phyloP scores from a whole-genome alignment of 73 alveolate species.

The Tetrahymena malaccensis region DNA sequence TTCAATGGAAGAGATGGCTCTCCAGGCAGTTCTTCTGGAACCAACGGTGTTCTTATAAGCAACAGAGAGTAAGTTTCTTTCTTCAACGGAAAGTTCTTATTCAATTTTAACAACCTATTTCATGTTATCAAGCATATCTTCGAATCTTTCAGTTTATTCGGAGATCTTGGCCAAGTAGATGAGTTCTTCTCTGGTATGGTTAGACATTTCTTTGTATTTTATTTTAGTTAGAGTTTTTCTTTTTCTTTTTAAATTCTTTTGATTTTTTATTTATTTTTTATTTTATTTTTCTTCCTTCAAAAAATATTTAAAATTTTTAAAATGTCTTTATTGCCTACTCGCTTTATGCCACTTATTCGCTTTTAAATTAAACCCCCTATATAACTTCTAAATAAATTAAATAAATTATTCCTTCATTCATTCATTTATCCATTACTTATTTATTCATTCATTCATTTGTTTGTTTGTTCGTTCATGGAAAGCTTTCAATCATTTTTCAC shows the following conservation, averaged over 20 bases:
- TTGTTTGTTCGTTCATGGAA: not conserved
- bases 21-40: constrained; percentile 66
- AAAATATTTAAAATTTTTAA: not conserved
- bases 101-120: constrained; percentile 54
- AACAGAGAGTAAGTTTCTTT: constrained; percentile 68
- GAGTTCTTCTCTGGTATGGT: constrained; percentile 47
- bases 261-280: not conserved
- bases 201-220: not conserved
- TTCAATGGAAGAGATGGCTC: constrained; percentile 57
- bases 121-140: constrained; percentile 63
- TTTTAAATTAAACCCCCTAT: not conserved
- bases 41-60: constrained; percentile 72
- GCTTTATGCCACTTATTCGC: not conserved
- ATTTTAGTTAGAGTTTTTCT: not conserved
- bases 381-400: not conserved
- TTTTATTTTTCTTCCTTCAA: not conserved
- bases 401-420: not conserved
- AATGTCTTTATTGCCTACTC: not conserved
- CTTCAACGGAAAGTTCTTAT: constrained; percentile 65
- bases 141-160: constrained; percentile 65
- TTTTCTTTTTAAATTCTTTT: not conserved
- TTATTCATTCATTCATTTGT: not conserved
- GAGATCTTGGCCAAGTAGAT: constrained; percentile 69
- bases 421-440: not conserved
- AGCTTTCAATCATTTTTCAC: not conserved